phyloP scores from a whole-genome alignment of 2,329 filamentous ascomycete species.

The Cercospora zeae-maydis region DNA sequence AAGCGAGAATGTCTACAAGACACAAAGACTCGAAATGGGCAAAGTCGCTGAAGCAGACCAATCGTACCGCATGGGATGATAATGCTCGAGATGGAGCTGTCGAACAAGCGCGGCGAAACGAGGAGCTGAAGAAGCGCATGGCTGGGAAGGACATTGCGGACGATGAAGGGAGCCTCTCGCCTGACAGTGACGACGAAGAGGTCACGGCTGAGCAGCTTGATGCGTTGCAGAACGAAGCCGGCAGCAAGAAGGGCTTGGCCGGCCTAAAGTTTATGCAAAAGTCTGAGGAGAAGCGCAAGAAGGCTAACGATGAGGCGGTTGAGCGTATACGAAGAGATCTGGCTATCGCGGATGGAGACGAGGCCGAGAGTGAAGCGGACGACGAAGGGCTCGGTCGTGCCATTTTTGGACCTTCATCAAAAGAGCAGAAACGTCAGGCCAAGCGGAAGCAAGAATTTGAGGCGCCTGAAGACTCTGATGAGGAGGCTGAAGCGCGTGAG shows the following conservation, averaged over 20 bases:
- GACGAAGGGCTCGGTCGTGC: constrained; percentile 64
- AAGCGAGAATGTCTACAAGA: constrained; percentile 79
- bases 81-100: constrained; percentile 73
- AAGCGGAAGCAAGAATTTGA: constrained; percentile 56
- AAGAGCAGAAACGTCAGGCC: constrained; percentile 36
- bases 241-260: constrained; percentile 60
- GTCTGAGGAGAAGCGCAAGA: constrained; percentile 73
- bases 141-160: constrained; percentile 62
- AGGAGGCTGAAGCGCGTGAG: constrained; percentile 35
- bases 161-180: constrained; percentile 48
- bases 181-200: constrained; percentile 55
- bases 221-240: constrained; percentile 38
- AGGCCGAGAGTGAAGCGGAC: constrained; percentile 51
- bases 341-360: constrained; percentile 58
- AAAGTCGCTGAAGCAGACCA: constrained; percentile 74
- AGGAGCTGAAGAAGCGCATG: constrained; percentile 75
- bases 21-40: constrained; percentile 92
- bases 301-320: constrained; percentile 71
- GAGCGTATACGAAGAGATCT: constrained; percentile 63
- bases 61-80: constrained; percentile 82
- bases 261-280: constrained; percentile 93
- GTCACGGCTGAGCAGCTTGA: constrained; percentile 46
- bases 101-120: constrained; percentile 77
- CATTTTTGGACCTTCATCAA: constrained; percentile 58
- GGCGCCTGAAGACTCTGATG: constrained; percentile 53